Percentiles rank a stretch among this genome's conserved stretches.
These are phyloP conservation scores for Phialophora tarda DNA, from an alignment of 2,329 filamentous ascomycete species.

Conservation along the genomic window DNA sequence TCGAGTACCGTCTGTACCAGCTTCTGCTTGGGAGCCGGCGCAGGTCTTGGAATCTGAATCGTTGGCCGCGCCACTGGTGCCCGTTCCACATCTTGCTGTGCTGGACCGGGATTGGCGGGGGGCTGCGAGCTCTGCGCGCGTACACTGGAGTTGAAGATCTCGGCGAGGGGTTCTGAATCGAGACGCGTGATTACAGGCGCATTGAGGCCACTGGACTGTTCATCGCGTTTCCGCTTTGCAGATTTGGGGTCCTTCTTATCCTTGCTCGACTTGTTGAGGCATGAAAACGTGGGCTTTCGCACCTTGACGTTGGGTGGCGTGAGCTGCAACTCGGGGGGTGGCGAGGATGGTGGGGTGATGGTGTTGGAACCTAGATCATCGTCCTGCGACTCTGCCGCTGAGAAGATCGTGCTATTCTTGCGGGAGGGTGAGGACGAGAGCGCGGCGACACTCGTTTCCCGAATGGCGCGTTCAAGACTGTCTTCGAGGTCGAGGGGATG, in stretches of 20 bases:
- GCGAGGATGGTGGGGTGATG: slow-evolving; percentile 60
- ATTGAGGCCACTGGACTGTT: slow-evolving; percentile 42
- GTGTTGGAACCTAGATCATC: slow-evolving; percentile 44
- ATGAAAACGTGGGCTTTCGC: slow-evolving; percentile 58
- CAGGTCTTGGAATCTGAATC: slow-evolving; percentile 21
- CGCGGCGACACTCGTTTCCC: slow-evolving; percentile 52
- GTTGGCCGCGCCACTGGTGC: slow-evolving; percentile 22
- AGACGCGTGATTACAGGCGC: slow-evolving; percentile 25
- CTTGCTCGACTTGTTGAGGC: slow-evolving; percentile 46
- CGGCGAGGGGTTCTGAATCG: slow-evolving; percentile 39
- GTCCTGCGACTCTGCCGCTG: slow-evolving; percentile 50
- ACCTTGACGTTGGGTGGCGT: slow-evolving; percentile 51
- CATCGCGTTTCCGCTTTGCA: slow-evolving; percentile 50
- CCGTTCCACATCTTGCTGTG: slow-evolving; percentile 17
- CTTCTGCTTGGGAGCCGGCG: slow-evolving; percentile 36
- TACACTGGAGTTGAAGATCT: slow-evolving; percentile 38
- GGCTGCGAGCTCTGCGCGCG: slow-evolving; percentile 28
- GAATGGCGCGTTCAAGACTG: slow-evolving; percentile 55
- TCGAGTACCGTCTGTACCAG: slow-evolving; percentile 67
- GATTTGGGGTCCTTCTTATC: slow-evolving; percentile 35
- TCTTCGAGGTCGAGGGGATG: slow-evolving; percentile 48
- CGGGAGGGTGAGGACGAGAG: slow-evolving; percentile 55
- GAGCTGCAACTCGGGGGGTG: slow-evolving; percentile 51
- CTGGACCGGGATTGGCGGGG: slow-evolving; percentile 14
- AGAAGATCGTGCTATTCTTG: slow-evolving; percentile 53